A percentile compares a stretch with the other conserved stretches of the same genome.
Conservation (phyloP, 2,329 filamentous ascomycete species). For the Fusarium xylarioides region DNA sequence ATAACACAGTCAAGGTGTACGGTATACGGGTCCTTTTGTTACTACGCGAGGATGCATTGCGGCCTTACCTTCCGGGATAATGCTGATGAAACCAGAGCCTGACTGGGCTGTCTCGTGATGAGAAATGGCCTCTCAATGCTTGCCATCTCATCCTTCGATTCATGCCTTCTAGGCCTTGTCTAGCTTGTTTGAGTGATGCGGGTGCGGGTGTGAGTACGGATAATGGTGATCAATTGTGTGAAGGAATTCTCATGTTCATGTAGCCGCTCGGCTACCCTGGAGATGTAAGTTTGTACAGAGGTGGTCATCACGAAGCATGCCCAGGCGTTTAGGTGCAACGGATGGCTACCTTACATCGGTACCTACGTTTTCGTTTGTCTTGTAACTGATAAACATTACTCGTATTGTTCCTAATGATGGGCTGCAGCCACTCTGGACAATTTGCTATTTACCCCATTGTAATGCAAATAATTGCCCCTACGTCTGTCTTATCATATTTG, state of each 20-base stretch:
- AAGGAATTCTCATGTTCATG: background rate
- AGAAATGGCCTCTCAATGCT: background rate
- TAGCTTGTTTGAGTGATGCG: background rate
- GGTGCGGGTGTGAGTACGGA: background rate
- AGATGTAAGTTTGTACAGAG: background rate
- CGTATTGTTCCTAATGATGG: background rate
- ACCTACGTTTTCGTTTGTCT: background rate
- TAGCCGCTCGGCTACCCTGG: constrained; percentile 1
- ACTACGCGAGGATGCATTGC: constrained; percentile 14
- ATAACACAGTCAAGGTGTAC: background rate
- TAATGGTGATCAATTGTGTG: constrained; percentile 6
- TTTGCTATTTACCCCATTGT: background rate
- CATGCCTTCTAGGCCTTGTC: background rate
- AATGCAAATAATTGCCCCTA: background rate
- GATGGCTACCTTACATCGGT: background rate
- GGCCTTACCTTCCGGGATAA: constrained; percentile 21
- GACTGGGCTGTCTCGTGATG: constrained; percentile 10
- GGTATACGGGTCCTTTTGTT: background rate
- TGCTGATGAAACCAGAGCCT: background rate
- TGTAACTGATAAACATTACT: background rate
- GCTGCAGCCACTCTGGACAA: background rate
- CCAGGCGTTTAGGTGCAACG: background rate
- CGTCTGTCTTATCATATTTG: background rate
- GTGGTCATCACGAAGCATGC: background rate
- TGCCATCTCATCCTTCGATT: background rate